Conservation (phyloP, 305 asterid genomes). For the Rubia peregrina region DNA sequence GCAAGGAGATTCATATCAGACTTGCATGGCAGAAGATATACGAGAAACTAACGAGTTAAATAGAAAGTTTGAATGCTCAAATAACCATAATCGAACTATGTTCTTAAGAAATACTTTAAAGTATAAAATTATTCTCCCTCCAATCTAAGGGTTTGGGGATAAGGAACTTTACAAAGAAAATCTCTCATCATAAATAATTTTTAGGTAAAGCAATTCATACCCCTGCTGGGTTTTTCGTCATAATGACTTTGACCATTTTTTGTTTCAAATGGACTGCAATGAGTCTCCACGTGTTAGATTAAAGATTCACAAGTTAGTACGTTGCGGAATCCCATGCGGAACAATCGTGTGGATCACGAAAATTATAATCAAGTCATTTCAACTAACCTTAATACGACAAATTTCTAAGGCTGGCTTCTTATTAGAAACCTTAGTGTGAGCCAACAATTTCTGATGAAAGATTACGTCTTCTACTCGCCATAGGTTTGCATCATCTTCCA, state of each 20-base stretch:
- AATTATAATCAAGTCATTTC: neutral
- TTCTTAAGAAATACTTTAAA: neutral
- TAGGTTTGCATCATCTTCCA: no score
- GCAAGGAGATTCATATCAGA: no score
- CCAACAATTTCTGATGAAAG: conserved; percentile 34
- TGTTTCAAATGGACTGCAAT: conserved; percentile 21
- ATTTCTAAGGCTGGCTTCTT: conserved; percentile 39
- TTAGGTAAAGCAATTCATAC: conserved; percentile 14
- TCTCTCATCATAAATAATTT: conserved; percentile 1
- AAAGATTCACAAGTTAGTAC: neutral
- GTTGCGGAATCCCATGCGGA: neutral
- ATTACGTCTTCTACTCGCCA: conserved; percentile 41
- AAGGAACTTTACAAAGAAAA: neutral
- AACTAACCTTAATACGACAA: conserved; percentile 35
- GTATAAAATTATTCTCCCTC: neutral
- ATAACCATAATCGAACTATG: neutral
- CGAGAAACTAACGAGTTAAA: neutral
- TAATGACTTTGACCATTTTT: conserved; percentile 35
- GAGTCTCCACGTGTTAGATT: conserved; percentile 27
- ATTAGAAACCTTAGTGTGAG: conserved; percentile 34
- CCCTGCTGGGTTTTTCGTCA: conserved; percentile 18
- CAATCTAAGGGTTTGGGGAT: neutral
- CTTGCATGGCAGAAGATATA: conserved; percentile 19
- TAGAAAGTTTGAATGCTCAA: neutral
- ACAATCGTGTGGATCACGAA: neutral